Conservation (phyloP, 2,329 filamentous ascomycete species). For the Aureobasidium sp. region DNA sequence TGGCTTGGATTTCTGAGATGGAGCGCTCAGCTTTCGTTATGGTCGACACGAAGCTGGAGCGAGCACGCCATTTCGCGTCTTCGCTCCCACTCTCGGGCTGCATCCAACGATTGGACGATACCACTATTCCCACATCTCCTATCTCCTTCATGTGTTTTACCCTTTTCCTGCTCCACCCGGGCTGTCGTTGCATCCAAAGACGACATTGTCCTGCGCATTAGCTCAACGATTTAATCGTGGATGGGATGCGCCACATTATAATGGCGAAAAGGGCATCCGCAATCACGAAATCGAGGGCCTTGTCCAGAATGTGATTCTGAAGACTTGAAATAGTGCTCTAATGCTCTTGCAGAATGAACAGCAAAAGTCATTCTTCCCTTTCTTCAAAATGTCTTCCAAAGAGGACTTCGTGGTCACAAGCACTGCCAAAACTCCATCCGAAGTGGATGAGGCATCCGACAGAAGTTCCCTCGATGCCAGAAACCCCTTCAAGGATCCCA, state of each 20-base stretch:
- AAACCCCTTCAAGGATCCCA: slow-evolving; percentile 43
- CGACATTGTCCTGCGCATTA: not conserved
- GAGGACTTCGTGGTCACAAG: not conserved
- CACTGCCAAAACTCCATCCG: not conserved
- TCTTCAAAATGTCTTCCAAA: not conserved
- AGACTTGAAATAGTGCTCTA: not conserved
- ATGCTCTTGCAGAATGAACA: not conserved
- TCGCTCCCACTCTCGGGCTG: not conserved
- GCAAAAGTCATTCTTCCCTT: not conserved
- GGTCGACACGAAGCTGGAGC: not conserved
- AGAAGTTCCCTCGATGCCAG: slow-evolving; percentile 1
- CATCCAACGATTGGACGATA: not conserved
- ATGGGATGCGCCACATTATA: not conserved
- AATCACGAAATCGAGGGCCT: slow-evolving; percentile 1
- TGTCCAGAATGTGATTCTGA: not conserved
- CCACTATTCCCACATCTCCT: not conserved
- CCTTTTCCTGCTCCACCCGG: not conserved
- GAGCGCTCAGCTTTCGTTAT: not conserved
- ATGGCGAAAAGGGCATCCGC: not conserved
- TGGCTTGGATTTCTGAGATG: not conserved
- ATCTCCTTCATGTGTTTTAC: not conserved
- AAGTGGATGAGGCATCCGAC: slow-evolving; percentile 1
- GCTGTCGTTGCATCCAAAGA: not conserved
- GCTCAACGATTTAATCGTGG: not conserved
- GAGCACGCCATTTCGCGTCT: slow-evolving; percentile 10